Percentiles rank a stretch among this genome's conserved stretches.
Conservation (phyloP, 176 grass and related monocot genomes). For the Stipa capillata region DNA sequence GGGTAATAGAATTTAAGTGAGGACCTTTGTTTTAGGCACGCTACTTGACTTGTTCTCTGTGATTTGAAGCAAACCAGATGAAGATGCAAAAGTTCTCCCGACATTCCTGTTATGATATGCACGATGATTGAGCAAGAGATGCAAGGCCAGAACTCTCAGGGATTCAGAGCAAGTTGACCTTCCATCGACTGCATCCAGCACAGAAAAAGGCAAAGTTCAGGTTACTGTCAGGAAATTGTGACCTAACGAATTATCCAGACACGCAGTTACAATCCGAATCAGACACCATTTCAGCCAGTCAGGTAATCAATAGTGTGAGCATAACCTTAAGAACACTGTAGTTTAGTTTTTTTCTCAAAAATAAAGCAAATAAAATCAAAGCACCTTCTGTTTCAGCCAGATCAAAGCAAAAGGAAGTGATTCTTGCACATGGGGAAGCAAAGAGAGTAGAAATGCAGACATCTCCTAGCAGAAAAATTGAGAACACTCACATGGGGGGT, state of each 20-base stretch:
- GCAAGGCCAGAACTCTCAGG: conserved; percentile 5
- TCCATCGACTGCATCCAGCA: conserved; percentile 12
- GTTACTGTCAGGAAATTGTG: not conserved
- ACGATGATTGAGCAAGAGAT: conserved; percentile 19
- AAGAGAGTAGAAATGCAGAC: too few relatives aligned
- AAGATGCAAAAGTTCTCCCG: conserved; percentile 5
- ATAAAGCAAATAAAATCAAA: too few relatives aligned
- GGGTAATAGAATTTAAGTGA: not conserved
- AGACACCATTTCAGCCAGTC: not conserved
- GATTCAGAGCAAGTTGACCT: conserved; percentile 15
- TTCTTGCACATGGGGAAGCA: not conserved
- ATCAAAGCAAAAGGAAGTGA: too few relatives aligned
- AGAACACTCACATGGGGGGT: conserved; percentile 20
- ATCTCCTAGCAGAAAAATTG: too few relatives aligned
- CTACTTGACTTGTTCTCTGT: conserved; percentile 16
- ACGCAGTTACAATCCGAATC: not conserved
- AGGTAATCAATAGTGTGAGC: too few relatives aligned
- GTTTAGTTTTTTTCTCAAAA: too few relatives aligned
- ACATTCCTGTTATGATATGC: not conserved
- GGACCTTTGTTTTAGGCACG: conserved; percentile 15
- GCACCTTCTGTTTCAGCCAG: not conserved
- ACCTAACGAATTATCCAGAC: not conserved
- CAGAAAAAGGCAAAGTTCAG: not conserved
- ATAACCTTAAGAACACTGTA: too few relatives aligned
- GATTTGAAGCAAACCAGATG: conserved; percentile 22